A percentile compares a stretch with the other conserved stretches of the same genome.
Conservation (phyloP, 148 eudicot genomes). For the Vaccinium macrocarpon region DNA sequence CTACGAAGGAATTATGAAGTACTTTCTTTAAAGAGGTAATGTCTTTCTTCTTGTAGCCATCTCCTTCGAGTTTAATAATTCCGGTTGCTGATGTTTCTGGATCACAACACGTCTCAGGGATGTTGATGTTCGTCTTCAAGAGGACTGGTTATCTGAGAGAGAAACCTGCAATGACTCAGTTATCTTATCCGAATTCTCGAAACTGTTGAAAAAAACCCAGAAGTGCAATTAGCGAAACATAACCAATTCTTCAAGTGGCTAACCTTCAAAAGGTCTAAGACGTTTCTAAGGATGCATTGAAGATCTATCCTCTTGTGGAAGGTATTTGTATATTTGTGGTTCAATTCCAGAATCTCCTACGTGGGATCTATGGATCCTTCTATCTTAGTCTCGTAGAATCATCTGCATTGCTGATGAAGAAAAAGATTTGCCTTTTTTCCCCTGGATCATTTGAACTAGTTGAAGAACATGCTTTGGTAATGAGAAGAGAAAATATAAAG, state of each 20-base stretch:
- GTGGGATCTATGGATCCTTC: not conserved
- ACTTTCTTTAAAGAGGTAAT: constrained; percentile 79
- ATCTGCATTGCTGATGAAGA: not conserved
- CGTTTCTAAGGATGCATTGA: constrained; percentile 4
- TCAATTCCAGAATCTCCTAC: not conserved
- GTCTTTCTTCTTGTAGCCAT: not conserved
- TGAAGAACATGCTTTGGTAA: constrained; percentile 1
- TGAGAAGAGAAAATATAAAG: not conserved
- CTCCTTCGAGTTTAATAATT: not conserved
- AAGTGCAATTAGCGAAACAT: constrained; percentile 16
- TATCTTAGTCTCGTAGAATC: not conserved
- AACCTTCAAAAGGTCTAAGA: constrained; percentile 12
- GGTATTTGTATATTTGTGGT: not conserved
- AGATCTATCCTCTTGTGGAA: not conserved
- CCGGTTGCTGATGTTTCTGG: constrained; percentile 4
- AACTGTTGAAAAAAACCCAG: constrained; percentile 31
- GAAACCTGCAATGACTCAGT: constrained; percentile 49
- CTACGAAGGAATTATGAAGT: constrained; percentile 75
- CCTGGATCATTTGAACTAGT: constrained; percentile 1
- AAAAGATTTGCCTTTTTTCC: not conserved
- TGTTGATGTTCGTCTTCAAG: constrained; percentile 60
- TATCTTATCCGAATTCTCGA: constrained; percentile 38
- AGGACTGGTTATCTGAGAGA: constrained; percentile 75
- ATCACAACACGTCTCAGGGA: constrained; percentile 40
- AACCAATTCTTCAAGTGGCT: constrained; percentile 19